Base-by-base conservation (phyloP, 495 filamentous ascomycete genomes). In the Aspergillus cavernicola region DNA sequence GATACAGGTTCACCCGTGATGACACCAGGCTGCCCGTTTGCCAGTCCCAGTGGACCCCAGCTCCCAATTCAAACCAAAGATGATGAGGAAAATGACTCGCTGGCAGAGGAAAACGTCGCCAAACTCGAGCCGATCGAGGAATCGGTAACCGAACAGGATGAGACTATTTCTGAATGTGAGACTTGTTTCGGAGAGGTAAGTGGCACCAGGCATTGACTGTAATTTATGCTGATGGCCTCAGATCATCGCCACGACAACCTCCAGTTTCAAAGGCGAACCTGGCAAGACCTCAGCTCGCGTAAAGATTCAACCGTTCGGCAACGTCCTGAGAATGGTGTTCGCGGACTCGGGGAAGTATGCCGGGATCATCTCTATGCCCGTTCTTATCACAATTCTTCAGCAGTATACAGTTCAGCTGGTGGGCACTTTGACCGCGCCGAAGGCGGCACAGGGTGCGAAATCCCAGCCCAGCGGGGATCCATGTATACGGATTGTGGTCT, bases 171-270 rank as follows among this genome's bases (percentile, higher is more conserved):
- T 9, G 38, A 19, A 23, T 41, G 15, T 15, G 38, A 41, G 1
- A 41, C 38, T 12, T 41, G 38, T 15, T 41, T 41, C 13, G 38
- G 38, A 41, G 38, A 41, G 38, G 38, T 41, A 41, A 22, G 38
- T 41, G 38, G 38, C 24, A 28, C 9, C 24, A 41, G 11, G 16
- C 16, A 1, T 12, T 7, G 16, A 39, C 22, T 41, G 24, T 15
- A 2, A 19, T 5, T 35, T 15, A 20, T 20, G 9, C 0, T 41
- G 0, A 4, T 41, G 13, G 0, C 38, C 5, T 41, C 15, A 41
- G 38, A 41, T 41, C 1, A 23, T 41, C 11, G 13, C 22, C 10
- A 41, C 15, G 18, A 15, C 18, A 6, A 41, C 38, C 1, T 41
- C 38, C 1, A 12, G 1, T 1, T 41, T 41, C 13, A 41, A 9